Evolutionary conservation across 441 rosid genomes (phyloP).

Genomic region (Biscutella auriculata): DNA sequence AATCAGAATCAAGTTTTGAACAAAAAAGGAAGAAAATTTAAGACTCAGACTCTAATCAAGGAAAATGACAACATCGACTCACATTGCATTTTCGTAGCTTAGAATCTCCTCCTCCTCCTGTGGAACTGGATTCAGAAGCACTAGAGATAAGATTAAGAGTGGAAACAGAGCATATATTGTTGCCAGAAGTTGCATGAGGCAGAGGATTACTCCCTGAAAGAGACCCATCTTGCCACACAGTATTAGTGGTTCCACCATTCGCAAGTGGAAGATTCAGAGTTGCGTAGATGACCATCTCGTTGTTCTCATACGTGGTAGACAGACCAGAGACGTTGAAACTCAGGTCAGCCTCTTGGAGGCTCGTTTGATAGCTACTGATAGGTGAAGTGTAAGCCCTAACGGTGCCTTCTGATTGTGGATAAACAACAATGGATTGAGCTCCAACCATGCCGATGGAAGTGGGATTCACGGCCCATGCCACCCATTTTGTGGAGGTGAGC

Average conservation of each 20-base stretch:
- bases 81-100: conserved; percentile 40
- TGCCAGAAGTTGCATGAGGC: conserved; percentile 35
- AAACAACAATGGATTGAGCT: conserved; percentile 67
- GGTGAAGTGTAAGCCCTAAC: conserved; percentile 55
- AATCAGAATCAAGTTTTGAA: too few species aligned
- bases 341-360: conserved; percentile 35
- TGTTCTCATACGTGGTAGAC: conserved; percentile 36
- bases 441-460: conserved; percentile 54
- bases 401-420: conserved; percentile 37
- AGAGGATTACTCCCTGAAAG: conserved; percentile 30
- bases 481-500: conserved; percentile 42
- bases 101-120: conserved; percentile 31
- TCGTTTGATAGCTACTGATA: conserved; percentile 33
- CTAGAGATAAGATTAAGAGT: conserved; percentile 49
- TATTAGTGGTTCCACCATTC: conserved; percentile 30
- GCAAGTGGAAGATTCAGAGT: conserved; percentile 30
- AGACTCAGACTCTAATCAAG: too few species aligned
- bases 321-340: conserved; percentile 51
- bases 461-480: conserved; percentile 83
- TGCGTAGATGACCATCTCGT: conserved; percentile 60
- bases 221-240: conserved; percentile 79
- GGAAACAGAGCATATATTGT: conserved; percentile 44
- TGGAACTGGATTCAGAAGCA: conserved; percentile 14
- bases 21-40: too few species aligned
- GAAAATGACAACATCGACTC: conserved; percentile 20